Base-by-base conservation (phyloP, 306 rosid species). In the Medicago lupulina region DNA sequence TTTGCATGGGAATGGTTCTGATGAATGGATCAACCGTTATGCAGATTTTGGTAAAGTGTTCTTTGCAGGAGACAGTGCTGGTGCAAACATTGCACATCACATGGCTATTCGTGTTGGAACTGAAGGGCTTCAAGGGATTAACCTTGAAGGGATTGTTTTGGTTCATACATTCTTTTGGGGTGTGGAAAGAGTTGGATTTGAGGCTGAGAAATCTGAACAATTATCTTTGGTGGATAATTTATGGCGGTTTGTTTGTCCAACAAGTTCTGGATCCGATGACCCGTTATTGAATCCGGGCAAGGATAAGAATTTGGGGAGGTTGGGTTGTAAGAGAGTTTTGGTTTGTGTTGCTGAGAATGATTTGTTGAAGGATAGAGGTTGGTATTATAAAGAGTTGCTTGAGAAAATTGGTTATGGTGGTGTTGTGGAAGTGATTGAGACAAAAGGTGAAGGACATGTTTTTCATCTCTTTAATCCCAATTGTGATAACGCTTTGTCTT, bases 151-250 rank as follows among this genome's bases (percentile, higher is more conserved):
- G 60, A 25, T 84, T 46, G 76, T 18, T 12, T 47, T 86, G 46
- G 83, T 87, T 31, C 98, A 90, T 80, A 89, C 91, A 0, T 88
- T 78, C 50, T 89, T 93, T 28, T 84, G 87, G 90, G 93, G 92
- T 1, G 75, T 2, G 43, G 88, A 91, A 7, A 78, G 76, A 19
- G 40, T 86, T 4, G 89, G 81, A 9, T 55, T 49, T 0, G 93
- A 46, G 16, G 15, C 6, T 46, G 15, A 89, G 67, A 62, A 39
- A 18, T 1, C 50, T 2, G 82, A 80, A 15, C 0, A 2, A 0
- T 62, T 70, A 5, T 65, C 4, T 0, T 58, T 15, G 74, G 54
- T 64, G 0, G 84, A 76, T 4, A 3, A 36, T 0, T 50, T 92
- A 12, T 90, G 93, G 96, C 79, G 85, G 41, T 84, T 92, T 40